A percentile compares a stretch with the other conserved stretches of the same genome.
phyloP scores from a whole-genome alignment of 2,329 filamentous ascomycete species.

The Ascochyta pisi region DNA sequence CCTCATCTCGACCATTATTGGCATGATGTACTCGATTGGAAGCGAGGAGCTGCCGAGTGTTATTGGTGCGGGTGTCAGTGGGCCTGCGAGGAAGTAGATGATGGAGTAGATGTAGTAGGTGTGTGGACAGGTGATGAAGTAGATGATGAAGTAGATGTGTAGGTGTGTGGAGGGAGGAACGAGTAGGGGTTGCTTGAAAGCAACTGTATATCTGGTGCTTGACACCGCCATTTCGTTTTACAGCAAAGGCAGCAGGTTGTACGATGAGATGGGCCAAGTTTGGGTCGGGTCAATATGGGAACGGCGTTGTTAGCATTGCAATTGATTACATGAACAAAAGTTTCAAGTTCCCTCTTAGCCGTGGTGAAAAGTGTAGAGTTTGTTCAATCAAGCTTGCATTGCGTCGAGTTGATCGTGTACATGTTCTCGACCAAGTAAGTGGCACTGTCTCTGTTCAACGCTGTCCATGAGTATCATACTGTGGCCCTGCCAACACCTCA shows the following conservation, averaged over 20 bases:
- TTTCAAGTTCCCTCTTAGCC: neutral
- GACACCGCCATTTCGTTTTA: conserved; percentile 24
- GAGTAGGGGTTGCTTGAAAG: neutral
- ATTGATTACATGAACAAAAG: conserved; percentile 27
- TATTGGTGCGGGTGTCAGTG: conserved; percentile 91
- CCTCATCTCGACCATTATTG: conserved; percentile 73
- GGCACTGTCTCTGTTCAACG: conserved; percentile 18
- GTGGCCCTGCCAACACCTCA: conserved; percentile 18
- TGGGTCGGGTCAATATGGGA: conserved; percentile 31
- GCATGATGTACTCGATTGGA: conserved; percentile 82
- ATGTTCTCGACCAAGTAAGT: neutral
- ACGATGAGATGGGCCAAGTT: conserved; percentile 30
- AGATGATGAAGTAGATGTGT: too few relatives aligned
- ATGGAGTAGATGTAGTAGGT: neutral
- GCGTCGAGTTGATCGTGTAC: conserved; percentile 2
- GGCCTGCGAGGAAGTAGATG: conserved; percentile 56
- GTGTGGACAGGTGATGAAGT: conserved; percentile 5
- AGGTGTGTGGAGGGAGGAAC: neutral
- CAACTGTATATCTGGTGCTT: conserved; percentile 43
- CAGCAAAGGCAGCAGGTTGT: conserved; percentile 25
- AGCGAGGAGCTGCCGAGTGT: conserved; percentile 89
- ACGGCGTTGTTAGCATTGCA: conserved; percentile 45
- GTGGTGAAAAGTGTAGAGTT: neutral
- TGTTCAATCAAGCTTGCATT: neutral
- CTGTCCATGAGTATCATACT: conserved; percentile 26